Base-by-base conservation (phyloP, 805 yeast species). In the Peterozyma xylosa region DNA sequence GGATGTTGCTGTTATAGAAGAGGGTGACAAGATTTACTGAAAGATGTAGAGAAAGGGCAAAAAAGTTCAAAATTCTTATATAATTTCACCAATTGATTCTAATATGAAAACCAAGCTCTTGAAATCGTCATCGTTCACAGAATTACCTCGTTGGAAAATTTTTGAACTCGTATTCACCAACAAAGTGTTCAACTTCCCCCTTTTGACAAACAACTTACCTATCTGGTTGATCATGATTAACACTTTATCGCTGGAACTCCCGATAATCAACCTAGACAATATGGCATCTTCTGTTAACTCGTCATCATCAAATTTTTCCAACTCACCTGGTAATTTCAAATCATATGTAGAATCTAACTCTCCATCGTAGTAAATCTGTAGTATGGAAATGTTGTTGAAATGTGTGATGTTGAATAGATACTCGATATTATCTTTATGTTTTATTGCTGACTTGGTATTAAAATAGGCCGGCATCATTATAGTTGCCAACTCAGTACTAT, bases 1-100 rank as follows among this genome's bases (percentile, higher is more conserved):
- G 48, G 96, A 88, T 53, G 82, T 86, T 84, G 91, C 95, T 13
- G 96, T 86, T 10, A 71, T 83, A n/a, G 80, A 78, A 48, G 82
- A 80, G 45, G 70, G 69, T n/a, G 74, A 68, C 15, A 55, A 44
- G 16, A 56, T 49, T 38, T 39, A 39, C 33, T 44, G 30, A 16
- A 30, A 10, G 16, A 7, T 6, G 13, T 17, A 36, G 18, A 11
- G n/a, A 36, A 33, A 33, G n/a, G 9, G 5, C 4, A 9, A 33
- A 33, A n/a, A 30, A 10, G 33, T 10, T 10, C 13, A 10, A 10
- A 13, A 33, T 33, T 4, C n/a, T 39, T 14, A 39, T 34, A 41
- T 13, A 30, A 41, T 13, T 11, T 37, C 15, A 17, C 37, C 38
- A 4, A 42, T 15, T 3, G 38, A 9, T 21, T 33, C 36, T 33